Evolutionary conservation across 331 rosid species (phyloP).

Genomic region (Prunus yedoensis): DNA sequence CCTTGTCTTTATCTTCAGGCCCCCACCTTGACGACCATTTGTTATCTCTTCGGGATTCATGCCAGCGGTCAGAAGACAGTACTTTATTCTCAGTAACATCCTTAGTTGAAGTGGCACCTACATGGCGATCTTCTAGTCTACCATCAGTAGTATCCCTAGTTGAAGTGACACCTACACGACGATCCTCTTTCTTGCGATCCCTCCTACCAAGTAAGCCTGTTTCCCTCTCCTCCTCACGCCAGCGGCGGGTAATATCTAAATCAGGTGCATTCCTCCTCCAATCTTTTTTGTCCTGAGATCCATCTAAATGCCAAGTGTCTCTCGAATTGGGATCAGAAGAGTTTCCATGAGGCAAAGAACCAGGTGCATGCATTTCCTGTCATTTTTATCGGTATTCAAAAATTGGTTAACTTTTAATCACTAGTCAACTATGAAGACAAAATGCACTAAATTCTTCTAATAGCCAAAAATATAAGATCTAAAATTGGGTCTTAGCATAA

Average conservation of each 20-base stretch:
- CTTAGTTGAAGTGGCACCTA: slow-evolving; percentile 41
- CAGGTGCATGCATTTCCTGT: slow-evolving; percentile 32
- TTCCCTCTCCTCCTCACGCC: slow-evolving; percentile 90
- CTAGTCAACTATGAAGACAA: neutral
- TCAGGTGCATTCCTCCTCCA: slow-evolving; percentile 59
- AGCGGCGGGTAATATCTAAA: slow-evolving; percentile 53
- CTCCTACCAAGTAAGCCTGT: slow-evolving; percentile 68
- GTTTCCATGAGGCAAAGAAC: slow-evolving; percentile 43
- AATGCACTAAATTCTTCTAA: neutral
- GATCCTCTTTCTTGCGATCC: slow-evolving; percentile 68
- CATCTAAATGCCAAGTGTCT: slow-evolving; percentile 65
- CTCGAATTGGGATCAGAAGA: slow-evolving; percentile 52
- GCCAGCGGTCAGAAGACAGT: slow-evolving; percentile 28
- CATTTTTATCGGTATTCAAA: slow-evolving; percentile 14
- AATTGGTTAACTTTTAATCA: neutral
- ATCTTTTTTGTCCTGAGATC: slow-evolving; percentile 65
- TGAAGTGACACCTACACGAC: slow-evolving; percentile 51
- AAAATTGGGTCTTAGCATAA: neutral
- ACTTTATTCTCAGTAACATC: slow-evolving; percentile 44
- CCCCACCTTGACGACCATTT: slow-evolving; percentile 92
- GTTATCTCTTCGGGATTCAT: slow-evolving; percentile 66
- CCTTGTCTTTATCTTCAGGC: slow-evolving; percentile 79
- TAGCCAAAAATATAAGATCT: neutral
- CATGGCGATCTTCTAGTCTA: slow-evolving; percentile 54
- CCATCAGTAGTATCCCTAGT: slow-evolving; percentile 40